phyloP scores from a whole-genome alignment of 306 rosid species.

The Rubus parviflorus region DNA sequence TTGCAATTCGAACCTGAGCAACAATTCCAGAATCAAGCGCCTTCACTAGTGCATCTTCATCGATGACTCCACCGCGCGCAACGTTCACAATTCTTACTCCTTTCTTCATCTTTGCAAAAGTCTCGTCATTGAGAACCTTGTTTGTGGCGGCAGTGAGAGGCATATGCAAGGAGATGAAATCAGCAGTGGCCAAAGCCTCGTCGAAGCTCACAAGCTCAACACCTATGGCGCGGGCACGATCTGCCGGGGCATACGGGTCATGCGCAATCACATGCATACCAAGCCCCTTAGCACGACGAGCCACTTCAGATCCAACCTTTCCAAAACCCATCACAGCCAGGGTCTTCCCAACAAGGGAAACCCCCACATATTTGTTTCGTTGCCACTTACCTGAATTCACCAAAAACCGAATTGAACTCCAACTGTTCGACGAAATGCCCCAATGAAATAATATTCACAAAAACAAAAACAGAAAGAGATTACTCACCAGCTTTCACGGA shows the following conservation, averaged over 20 bases:
- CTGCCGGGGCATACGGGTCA: conserved; percentile 95
- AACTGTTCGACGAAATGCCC: conserved; percentile 29
- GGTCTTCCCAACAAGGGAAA: conserved; percentile 93
- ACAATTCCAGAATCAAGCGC: conserved; percentile 90
- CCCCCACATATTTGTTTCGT: conserved; percentile 92
- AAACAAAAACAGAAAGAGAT: background rate
- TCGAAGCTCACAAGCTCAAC: conserved; percentile 96
- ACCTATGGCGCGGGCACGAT: conserved; percentile 94
- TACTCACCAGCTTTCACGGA: conserved; percentile 83
- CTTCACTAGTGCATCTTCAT: conserved; percentile 91
- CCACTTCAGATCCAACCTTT: conserved; percentile 97
- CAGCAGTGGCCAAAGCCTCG: conserved; percentile 80
- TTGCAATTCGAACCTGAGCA: conserved; percentile 65
- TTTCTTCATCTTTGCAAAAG: conserved; percentile 93
- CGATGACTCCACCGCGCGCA: conserved; percentile 98
- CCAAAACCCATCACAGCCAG: conserved; percentile 98
- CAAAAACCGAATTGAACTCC: conserved; percentile 7
- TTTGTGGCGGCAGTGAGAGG: conserved; percentile 89
- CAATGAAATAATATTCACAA: background rate
- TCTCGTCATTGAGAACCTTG: conserved; percentile 84
- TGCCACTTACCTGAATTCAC: conserved; percentile 72
- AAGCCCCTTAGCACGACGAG: conserved; percentile 96
- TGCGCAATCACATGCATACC: conserved; percentile 97
- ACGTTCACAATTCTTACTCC: conserved; percentile 92
- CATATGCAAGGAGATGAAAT: conserved; percentile 96